Evolutionary conservation across 352 stramenopile genomes (phyloP).

Genomic region (Stramenopiles sp.): DNA sequence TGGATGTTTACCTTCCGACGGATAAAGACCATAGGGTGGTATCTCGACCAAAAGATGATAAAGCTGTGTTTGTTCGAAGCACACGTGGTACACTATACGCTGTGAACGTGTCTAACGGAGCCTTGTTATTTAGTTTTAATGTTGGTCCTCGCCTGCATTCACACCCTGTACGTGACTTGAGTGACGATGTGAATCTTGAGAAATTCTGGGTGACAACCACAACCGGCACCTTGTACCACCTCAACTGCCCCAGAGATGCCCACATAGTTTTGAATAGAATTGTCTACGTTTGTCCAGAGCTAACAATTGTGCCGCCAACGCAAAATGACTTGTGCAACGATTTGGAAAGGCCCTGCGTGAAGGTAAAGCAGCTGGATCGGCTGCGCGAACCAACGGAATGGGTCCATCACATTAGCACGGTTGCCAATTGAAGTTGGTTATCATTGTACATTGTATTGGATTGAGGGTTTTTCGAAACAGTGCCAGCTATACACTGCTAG

Average conservation of each 20-base stretch:
- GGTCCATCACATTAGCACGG: too few species aligned
- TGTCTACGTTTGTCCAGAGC: background rate
- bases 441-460: too few species aligned
- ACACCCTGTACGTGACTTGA: background rate
- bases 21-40: too few species aligned
- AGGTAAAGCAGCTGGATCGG: background rate
- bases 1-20: too few species aligned
- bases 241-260: background rate
- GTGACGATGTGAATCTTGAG: background rate
- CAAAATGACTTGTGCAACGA: background rate
- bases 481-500: too few species aligned
- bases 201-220: background rate
- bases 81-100: too few species aligned
- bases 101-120: background rate
- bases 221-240: background rate
- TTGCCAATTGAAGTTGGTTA: too few species aligned
- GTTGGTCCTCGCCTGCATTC: background rate
- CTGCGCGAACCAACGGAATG: background rate
- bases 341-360: background rate
- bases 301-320: background rate
- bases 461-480: too few species aligned
- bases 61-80: too few species aligned
- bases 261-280: background rate
- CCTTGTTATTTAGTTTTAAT: background rate
- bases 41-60: too few species aligned